Evolutionary conservation across 106 monocot genomes (phyloP).

Genomic region (Dendrobium officinale): DNA sequence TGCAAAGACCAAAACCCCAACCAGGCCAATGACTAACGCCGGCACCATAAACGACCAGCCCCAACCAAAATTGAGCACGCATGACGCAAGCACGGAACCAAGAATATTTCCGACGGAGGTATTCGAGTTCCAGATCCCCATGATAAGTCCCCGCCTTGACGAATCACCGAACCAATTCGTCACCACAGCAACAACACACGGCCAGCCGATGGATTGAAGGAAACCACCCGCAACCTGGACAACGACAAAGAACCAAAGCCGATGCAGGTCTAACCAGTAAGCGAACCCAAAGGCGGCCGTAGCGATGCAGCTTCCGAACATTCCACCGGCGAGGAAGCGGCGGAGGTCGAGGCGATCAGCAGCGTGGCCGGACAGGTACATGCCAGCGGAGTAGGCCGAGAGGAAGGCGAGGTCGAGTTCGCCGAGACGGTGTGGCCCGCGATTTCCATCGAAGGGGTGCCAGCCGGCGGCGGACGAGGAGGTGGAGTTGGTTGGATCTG

Average conservation of each 20-base stretch:
- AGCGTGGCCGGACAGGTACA: constrained; percentile 73
- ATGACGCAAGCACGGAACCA: constrained; percentile 73
- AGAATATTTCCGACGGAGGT: constrained; percentile 83
- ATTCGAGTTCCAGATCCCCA: constrained; percentile 96
- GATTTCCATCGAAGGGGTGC: constrained; percentile 57
- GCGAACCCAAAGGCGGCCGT: constrained; percentile 44
- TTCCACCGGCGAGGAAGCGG: constrained; percentile 47
- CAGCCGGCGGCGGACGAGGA: constrained; percentile 25
- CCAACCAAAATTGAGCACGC: constrained; percentile 85
- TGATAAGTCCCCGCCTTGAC: constrained; percentile 50
- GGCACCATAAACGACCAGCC: constrained; percentile 91
- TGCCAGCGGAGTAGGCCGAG: constrained; percentile 60
- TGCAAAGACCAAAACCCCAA: constrained; percentile 33
- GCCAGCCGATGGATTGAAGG: constrained; percentile 81
- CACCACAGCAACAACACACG: constrained; percentile 83
- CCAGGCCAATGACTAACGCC: constrained; percentile 27
- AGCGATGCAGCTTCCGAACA: constrained; percentile 43
- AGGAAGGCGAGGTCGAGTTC: constrained; percentile 96
- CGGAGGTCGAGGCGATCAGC: constrained; percentile 74
- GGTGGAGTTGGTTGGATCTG: constrained; percentile 12
- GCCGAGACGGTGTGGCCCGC: constrained; percentile 81
- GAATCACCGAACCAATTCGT: constrained; percentile 87
- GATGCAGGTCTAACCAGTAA: constrained; percentile 51
- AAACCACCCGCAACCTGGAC: constrained; percentile 55
- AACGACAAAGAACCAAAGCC: constrained; percentile 42